Evolutionary conservation across 23 red algal species (phyloP).

Genomic region (Gracilaria gracilis): DNA sequence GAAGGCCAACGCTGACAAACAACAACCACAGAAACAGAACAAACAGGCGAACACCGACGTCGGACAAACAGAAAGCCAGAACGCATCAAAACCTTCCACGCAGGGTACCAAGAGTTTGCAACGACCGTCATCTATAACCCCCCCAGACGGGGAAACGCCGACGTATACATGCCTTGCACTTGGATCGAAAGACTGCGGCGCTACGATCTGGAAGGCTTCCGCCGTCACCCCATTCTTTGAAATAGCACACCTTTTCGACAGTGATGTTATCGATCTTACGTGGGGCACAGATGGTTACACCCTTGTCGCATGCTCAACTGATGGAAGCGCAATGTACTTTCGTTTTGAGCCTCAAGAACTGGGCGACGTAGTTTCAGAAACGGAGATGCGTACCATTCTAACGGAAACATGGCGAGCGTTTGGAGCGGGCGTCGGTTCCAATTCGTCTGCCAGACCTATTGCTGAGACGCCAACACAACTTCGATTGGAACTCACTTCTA

Average conservation of each 20-base stretch:
- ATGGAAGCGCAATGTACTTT: constrained; percentile 77
- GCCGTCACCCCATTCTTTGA: constrained; percentile 71
- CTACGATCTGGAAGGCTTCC: constrained; percentile 80
- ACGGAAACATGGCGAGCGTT: constrained; percentile 59
- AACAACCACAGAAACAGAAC: background rate
- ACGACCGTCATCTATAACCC: background rate
- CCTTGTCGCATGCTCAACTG: constrained; percentile 86
- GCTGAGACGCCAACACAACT: constrained; percentile 42
- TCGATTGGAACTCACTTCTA: constrained; percentile 34
- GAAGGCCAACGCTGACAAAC: constrained; percentile 21
- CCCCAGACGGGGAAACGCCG: background rate
- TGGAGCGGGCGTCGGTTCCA: constrained; percentile 36
- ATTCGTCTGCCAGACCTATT: constrained; percentile 41
- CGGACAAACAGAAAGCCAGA: constrained; percentile 1
- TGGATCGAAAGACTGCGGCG: constrained; percentile 88
- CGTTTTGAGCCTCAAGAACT: constrained; percentile 89
- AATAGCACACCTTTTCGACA: constrained; percentile 80
- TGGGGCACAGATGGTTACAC: constrained; percentile 90
- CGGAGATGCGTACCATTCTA: constrained; percentile 62
- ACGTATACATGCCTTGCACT: constrained; percentile 83
- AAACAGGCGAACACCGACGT: background rate
- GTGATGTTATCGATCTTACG: constrained; percentile 85
- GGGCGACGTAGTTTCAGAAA: constrained; percentile 71
- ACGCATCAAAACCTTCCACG: background rate
- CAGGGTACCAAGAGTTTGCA: background rate